Evolutionary conservation across 192 early-diverging fungal genomes (phyloP).

Genomic region (Phycomyces nitens): DNA sequence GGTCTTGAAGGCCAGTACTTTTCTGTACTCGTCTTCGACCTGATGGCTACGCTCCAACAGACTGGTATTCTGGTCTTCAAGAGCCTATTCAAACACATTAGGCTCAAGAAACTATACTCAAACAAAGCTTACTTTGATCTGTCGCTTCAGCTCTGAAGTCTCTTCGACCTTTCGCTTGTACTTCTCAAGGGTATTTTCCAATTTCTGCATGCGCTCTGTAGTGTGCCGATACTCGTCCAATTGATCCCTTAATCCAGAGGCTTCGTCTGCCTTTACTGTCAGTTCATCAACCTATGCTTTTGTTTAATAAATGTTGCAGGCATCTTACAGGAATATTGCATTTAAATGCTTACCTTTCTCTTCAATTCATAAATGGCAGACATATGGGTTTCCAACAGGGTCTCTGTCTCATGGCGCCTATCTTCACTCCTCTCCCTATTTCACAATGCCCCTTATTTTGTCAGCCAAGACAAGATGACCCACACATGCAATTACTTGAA

Average conservation of each 20-base stretch:
- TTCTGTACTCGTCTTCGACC: slow-evolving; percentile 86
- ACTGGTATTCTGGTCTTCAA: slow-evolving; percentile 78
- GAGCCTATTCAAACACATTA: too few species aligned
- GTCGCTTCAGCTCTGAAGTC: slow-evolving; percentile 71
- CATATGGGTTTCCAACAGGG: slow-evolving; percentile 54
- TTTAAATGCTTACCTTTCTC: not conserved
- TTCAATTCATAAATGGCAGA: slow-evolving; percentile 63
- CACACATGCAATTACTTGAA: too few species aligned
- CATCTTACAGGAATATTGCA: too few species aligned
- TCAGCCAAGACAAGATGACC: too few species aligned
- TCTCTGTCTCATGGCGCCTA: slow-evolving; percentile 65
- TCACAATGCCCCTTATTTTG: too few species aligned
- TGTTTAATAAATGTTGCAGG: too few species aligned
- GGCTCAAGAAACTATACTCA: too few species aligned
- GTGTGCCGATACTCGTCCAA: slow-evolving; percentile 87
- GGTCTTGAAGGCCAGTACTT: slow-evolving; percentile 71
- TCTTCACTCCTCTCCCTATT: slow-evolving; percentile 75
- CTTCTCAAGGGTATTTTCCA: slow-evolving; percentile 93
- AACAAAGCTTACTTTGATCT: slow-evolving; percentile 71
- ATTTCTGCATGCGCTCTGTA: slow-evolving; percentile 85
- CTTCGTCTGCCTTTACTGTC: slow-evolving; percentile 72
- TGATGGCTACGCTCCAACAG: slow-evolving; percentile 66
- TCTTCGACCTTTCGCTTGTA: slow-evolving; percentile 96
- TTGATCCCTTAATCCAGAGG: slow-evolving; percentile 74
- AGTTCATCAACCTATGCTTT: slow-evolving; percentile 46